These are phyloP conservation scores for Aphanomyces invadans DNA, from an alignment of 352 stramenopile genomes.

Conservation along the genomic window DNA sequence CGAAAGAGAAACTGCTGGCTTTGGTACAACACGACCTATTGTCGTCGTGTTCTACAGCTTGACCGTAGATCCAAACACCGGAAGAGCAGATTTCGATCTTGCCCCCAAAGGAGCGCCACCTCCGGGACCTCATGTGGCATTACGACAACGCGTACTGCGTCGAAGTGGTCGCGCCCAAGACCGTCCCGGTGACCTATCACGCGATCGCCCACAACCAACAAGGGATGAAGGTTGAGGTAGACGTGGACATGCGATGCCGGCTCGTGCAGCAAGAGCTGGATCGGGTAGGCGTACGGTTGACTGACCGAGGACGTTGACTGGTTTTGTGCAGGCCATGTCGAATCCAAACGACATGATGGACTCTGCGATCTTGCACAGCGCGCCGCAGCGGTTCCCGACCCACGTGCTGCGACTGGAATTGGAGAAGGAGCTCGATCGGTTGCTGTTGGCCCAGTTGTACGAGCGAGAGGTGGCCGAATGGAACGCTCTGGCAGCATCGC, in stretches of 20 bases:
- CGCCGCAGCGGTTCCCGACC: constrained; percentile 84
- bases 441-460: constrained; percentile 81
- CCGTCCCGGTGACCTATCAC: constrained; percentile 31
- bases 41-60: neutral
- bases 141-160: constrained; percentile 46
- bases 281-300: too few species aligned
- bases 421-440: constrained; percentile 85
- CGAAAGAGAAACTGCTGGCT: constrained; percentile 47
- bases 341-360: constrained; percentile 88
- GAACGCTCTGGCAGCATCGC: constrained; percentile 22
- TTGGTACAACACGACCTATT: constrained; percentile 29
- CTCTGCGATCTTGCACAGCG: constrained; percentile 81
- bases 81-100: constrained; percentile 73
- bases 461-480: constrained; percentile 57
- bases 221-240: constrained; percentile 50
- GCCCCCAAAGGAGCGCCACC: constrained; percentile 44
- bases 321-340: constrained; percentile 39
- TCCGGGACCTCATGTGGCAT: constrained; percentile 52
- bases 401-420: constrained; percentile 84
- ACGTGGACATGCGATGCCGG: constrained; percentile 81
- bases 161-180: constrained; percentile 43
- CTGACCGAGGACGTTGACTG: neutral
- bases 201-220: constrained; percentile 26
- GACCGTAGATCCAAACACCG: constrained; percentile 35
- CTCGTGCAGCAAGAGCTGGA: constrained; percentile 88